Base-by-base conservation (phyloP, 257 asterid species). In the Solanum pennellii region DNA sequence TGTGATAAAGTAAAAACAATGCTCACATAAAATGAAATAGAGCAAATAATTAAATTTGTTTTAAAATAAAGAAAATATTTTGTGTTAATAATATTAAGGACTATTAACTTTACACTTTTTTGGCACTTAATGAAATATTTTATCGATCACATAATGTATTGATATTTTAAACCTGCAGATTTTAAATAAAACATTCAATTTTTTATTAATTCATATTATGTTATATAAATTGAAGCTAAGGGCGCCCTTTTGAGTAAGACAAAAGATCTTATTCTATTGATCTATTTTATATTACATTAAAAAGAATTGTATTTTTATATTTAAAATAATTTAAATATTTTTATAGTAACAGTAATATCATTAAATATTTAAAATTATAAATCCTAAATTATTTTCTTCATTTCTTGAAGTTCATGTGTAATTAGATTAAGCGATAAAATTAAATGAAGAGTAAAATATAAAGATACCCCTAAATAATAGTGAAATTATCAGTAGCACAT, bases 201-300 rank as follows among this genome's bases (percentile, higher is more conserved):
- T 65, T 65, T 65, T 11, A 65, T 65, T n/a, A 6, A 65, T 65
- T n/a, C 14, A 65, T n/a, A n/a, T 68, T 68, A 7, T 68, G 5
- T 7, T 2, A 14, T 35, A 29, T 69, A 69, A 27, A 69, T 69
- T 5, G 1, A 29, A 68, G 12, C 16, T 2, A 5, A 4, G 3
- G 1, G 0, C 0, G 0, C 0, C 27, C 18, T 65, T 2, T 12
- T n/a, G 13, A 65, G 21, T 1, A 69, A 29, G 35, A 23, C 3
- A 14, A 69, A 29, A 69, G 5, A 29, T 3, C n/a, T 56, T 18
- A 8, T 14, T 29, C 37, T 25, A 66, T 66, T 0, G 0, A n/a
- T 23, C 18, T 25, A 66, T 66, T 66, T 66, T 12, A 66, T 68
- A 14, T 14, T 7, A 7, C 6, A 68, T 56, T 20, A 60, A 21